These are phyloP conservation scores for Ceratocystis huliohia DNA, from an alignment of 2,329 filamentous ascomycete genomes.

Conservation along the genomic window DNA sequence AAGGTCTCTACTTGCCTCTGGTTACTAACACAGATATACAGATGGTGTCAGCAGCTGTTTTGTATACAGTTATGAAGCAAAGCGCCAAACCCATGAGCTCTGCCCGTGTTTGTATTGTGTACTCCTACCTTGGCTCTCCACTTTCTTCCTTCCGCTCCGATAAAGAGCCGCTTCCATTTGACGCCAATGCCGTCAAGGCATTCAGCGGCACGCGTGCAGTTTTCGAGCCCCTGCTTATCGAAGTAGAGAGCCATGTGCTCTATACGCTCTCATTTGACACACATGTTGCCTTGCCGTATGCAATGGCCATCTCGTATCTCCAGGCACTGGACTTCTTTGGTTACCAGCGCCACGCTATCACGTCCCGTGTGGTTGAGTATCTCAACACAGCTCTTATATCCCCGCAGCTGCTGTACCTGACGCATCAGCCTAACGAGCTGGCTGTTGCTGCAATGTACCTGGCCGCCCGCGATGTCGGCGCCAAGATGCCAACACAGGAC, in stretches of 20 bases:
- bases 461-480: conserved; percentile 62
- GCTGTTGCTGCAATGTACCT: conserved; percentile 84
- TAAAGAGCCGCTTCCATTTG: conserved; percentile 27
- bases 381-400: conserved; percentile 79
- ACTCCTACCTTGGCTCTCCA: conserved; percentile 61
- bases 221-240: conserved; percentile 51
- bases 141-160: conserved; percentile 36
- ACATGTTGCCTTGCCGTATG: conserved; percentile 74
- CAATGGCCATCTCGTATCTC: conserved; percentile 79
- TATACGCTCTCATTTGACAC: conserved; percentile 67
- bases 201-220: conserved; percentile 59
- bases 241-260: conserved; percentile 66
- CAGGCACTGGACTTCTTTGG: conserved; percentile 67
- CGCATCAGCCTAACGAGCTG: conserved; percentile 75
- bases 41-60: conserved; percentile 16
- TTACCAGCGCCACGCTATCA: conserved; percentile 13
- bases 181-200: conserved; percentile 51
- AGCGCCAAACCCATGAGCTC: conserved; percentile 8
- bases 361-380: conserved; percentile 54
- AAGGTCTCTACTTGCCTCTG: background rate
- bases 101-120: conserved; percentile 51
- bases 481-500: conserved; percentile 67
- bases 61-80: conserved; percentile 18
- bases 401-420: conserved; percentile 80
- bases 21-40: conserved; percentile 5